Percentiles rank a stretch among this genome's conserved stretches.
phyloP scores from a whole-genome alignment of 2,329 filamentous ascomycete genomes.

The Cercospora janseana region DNA sequence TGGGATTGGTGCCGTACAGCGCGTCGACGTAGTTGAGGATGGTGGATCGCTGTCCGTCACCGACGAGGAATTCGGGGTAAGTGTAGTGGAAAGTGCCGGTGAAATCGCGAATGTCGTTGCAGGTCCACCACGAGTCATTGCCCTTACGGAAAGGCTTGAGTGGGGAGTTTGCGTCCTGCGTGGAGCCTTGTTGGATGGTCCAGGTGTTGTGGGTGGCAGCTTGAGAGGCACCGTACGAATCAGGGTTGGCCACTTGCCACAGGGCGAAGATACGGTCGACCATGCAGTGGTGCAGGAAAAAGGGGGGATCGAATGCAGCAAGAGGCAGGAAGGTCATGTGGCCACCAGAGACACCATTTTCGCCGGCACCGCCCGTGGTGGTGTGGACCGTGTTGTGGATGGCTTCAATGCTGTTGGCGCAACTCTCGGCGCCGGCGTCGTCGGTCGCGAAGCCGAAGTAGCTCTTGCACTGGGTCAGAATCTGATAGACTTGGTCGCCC shows the following conservation, averaged over 20 bases:
- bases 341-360: constrained; percentile 41
- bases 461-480: constrained; percentile 36
- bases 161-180: constrained; percentile 35
- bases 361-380: constrained; percentile 31
- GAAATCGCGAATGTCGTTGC: constrained; percentile 62
- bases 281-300: constrained; percentile 73
- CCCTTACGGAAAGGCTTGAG: constrained; percentile 61
- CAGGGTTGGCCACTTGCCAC: constrained; percentile 72
- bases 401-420: constrained; percentile 37
- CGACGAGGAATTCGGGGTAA: constrained; percentile 63
- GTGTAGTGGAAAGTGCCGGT: constrained; percentile 67
- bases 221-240: constrained; percentile 63
- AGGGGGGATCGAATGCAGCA: constrained; percentile 72
- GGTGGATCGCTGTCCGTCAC: constrained; percentile 47
- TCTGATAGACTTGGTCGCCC: constrained; percentile 36
- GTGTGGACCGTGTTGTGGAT: constrained; percentile 40
- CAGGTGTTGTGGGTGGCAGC: constrained; percentile 58
- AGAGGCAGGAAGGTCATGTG: constrained; percentile 71
- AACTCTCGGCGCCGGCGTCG: constrained; percentile 28
- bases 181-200: constrained; percentile 55
- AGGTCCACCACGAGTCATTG: constrained; percentile 63
- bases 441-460: constrained; percentile 37
- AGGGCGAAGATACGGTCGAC: constrained; percentile 73
- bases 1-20: constrained; percentile 52
- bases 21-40: constrained; percentile 51